Conservation (phyloP, 345 rosid species). For the Boechera retrofracta region DNA sequence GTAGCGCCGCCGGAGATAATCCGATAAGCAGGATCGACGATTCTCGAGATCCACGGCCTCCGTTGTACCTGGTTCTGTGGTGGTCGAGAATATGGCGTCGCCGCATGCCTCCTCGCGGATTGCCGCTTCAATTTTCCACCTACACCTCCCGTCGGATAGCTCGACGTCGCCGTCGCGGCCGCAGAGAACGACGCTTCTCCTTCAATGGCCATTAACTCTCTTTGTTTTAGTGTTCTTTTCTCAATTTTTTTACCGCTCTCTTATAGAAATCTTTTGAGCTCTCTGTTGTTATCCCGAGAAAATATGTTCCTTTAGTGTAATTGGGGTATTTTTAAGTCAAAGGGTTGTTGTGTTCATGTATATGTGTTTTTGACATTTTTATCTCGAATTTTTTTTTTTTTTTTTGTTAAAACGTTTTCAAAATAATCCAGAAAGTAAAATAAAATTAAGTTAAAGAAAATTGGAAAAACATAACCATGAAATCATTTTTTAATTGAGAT, state of each 20-base stretch:
- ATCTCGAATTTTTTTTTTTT: neutral
- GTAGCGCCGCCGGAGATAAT: constrained; percentile 73
- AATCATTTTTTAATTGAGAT: neutral
- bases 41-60: constrained; percentile 71
- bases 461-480: neutral
- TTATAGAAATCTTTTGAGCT: neutral
- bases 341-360: constrained; percentile 13
- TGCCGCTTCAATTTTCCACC: constrained; percentile 72
- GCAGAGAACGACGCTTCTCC: constrained; percentile 49
- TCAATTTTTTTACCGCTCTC: constrained; percentile 11
- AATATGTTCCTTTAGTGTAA: neutral
- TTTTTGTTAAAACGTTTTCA: neutral
- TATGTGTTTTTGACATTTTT: constrained; percentile 7
- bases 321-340: constrained; percentile 15
- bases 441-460: too few relatives aligned
- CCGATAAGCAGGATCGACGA: constrained; percentile 84
- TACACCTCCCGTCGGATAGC: constrained; percentile 48
- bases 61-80: constrained; percentile 51
- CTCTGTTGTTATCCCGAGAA: constrained; percentile 9
- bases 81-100: constrained; percentile 72
- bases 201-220: constrained; percentile 40
- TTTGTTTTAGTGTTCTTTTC: constrained; percentile 6
- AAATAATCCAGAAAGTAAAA: neutral
- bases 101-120: constrained; percentile 46
- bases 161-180: constrained; percentile 18